phyloP scores from a whole-genome alignment of 73 alveolate genomes.

The Symbiodinium natans region DNA sequence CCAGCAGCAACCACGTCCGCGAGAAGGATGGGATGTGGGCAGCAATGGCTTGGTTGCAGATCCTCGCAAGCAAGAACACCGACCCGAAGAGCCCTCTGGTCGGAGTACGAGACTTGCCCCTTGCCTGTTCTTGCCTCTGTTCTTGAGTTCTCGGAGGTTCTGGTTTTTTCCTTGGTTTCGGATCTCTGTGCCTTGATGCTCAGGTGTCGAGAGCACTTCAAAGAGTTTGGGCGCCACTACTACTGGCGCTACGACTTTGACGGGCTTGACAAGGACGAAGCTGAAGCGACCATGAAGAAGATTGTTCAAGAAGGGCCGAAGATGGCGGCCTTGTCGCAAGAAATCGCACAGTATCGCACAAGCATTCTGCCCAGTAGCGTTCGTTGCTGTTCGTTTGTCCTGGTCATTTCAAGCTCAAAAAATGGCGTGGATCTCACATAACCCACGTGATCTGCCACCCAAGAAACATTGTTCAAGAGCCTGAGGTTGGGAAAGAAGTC shows the following conservation, averaged over 20 bases:
- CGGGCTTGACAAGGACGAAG: conserved; percentile 97
- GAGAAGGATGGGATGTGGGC: conserved; percentile 99
- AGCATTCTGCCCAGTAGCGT: too few relatives aligned
- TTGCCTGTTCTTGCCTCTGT: neutral
- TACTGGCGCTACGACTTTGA: conserved; percentile 99
- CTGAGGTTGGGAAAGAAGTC: conserved; percentile 93
- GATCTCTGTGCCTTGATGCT: neutral
- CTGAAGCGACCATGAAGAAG: conserved; percentile 97
- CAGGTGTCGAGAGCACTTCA: conserved; percentile 98
- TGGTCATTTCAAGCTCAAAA: too few relatives aligned
- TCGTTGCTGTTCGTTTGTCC: too few relatives aligned
- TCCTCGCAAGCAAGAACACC: conserved; percentile 98
- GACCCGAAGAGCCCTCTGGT: conserved; percentile 74
- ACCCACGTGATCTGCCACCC: too few relatives aligned
- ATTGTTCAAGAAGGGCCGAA: conserved; percentile 33
- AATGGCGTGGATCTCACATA: too few relatives aligned
- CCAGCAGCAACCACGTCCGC: conserved; percentile 99
- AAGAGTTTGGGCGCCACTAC: conserved; percentile 99
- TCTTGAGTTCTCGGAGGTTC: neutral
- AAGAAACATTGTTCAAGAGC: too few relatives aligned
- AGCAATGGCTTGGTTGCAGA: conserved; percentile 98
- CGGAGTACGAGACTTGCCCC: neutral
- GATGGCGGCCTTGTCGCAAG: neutral
- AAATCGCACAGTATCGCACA: too few relatives aligned
- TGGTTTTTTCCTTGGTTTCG: neutral